Percentiles rank a stretch among this genome's conserved stretches.
Conservation (phyloP, 2,329 filamentous ascomycete species). For the Didymella sp. region DNA sequence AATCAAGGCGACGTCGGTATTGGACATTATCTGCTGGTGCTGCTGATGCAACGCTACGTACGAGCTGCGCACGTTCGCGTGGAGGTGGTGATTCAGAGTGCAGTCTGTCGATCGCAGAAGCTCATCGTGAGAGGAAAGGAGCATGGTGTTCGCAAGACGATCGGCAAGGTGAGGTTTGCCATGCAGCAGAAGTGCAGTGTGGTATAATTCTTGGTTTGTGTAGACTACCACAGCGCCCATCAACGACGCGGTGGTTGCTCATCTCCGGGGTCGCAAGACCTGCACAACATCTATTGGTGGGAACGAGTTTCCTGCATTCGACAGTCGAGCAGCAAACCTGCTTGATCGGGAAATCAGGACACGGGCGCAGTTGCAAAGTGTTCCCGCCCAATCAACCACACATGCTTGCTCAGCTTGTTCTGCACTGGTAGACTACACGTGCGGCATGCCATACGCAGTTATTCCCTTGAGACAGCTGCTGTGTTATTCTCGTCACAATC, state of each 20-base stretch:
- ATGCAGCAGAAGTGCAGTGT: neutral
- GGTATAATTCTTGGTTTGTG: neutral
- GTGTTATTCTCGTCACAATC: neutral
- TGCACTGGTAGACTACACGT: neutral
- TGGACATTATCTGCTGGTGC: too few species aligned
- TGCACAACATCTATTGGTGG: constrained; percentile 14
- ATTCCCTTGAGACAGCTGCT: too few species aligned
- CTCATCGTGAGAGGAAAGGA: too few species aligned
- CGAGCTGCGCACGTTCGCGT: too few species aligned
- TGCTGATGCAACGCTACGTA: too few species aligned
- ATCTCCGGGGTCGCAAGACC: neutral
- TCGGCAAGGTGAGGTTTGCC: too few species aligned
- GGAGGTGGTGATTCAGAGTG: too few species aligned
- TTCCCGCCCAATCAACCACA: constrained; percentile 16
- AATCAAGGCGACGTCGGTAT: too few species aligned
- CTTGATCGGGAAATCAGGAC: constrained; percentile 13
- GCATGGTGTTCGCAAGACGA: too few species aligned
- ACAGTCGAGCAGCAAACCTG: constrained; percentile 19
- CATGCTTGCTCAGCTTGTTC: neutral
- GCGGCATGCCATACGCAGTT: neutral
- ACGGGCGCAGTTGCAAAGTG: constrained; percentile 11
- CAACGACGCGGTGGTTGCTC: neutral
- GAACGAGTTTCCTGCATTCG: constrained; percentile 12
- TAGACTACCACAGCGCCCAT: neutral
- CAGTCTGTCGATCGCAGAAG: too few species aligned